Base-by-base conservation (phyloP, 176 grass and related monocot species). In the Alloteropsis semialata region DNA sequence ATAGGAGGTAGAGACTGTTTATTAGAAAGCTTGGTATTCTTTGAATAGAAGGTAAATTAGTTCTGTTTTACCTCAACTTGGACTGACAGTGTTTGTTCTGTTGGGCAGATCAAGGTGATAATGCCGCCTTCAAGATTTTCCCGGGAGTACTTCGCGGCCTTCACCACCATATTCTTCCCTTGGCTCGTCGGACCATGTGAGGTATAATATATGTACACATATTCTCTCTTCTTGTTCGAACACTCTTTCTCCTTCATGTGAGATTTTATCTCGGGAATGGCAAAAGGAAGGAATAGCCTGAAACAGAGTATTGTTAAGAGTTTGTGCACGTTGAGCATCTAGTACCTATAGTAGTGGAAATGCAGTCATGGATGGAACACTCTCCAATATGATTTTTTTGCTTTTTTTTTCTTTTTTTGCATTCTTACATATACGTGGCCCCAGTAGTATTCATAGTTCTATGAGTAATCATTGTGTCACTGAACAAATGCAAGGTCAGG, bases 131-230 rank as follows among this genome's bases (percentile, higher is more conserved):
- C 97, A 10, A 92, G 51, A 80, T 92, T 99, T 79, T 88, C 91
- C 38, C 88, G 93, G 45, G 87, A 99, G 65, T 90, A 88, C 48
- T 99, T 90, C 8, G 97, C 93, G 45, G 49, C 72, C 28, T 99
- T 99, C 77, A 96, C 97, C 43, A 82, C 93, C 18, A 51, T 96
- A 43, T 99, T 99, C 72, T 99, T 99, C 51, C 69, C 97, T 81
- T 99, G 97, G 97, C 81, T 99, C 16, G 87, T 99, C 39, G 97
- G 97, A 53, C 85, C 85, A 16, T 96, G 88, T 58, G 89, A 99
- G 97, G 97, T 99, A 96, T 21, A 72, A 92, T 27, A 70, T 58
- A 43, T 3, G 11, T 36, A 62, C 8, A 37, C 10, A 53, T 32
- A 46, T 8, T 69, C 30, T 13, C 55, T 36, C n/a, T 32, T 62